These are phyloP conservation scores for Blakeslea trispora DNA, from an alignment of 371 early-diverging fungal species.

Conservation along the genomic window DNA sequence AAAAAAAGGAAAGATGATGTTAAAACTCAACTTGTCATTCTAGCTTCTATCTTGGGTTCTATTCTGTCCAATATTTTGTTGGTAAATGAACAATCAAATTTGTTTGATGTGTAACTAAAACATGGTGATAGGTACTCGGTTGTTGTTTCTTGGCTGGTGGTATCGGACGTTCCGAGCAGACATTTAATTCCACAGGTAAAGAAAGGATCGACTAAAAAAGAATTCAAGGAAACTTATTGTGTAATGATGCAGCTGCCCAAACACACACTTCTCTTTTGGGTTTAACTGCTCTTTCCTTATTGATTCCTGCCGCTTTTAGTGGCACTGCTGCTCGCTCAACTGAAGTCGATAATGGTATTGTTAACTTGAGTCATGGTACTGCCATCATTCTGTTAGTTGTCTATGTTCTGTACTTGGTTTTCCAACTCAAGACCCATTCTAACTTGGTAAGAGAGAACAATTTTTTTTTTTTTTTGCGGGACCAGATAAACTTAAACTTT, in stretches of 20 bases:
- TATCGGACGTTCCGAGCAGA: conserved; percentile 63
- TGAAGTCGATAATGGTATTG: conserved; percentile 44
- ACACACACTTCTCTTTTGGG: conserved; percentile 76
- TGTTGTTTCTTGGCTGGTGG: conserved; percentile 84
- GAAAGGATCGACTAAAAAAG: neutral
- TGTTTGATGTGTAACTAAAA: neutral
- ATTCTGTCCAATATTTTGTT: conserved; percentile 83
- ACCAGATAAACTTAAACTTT: neutral
- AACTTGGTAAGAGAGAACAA: conserved; percentile 44
- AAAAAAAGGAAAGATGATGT: neutral
- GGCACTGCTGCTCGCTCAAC: conserved; percentile 37
- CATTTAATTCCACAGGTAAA: conserved; percentile 70
- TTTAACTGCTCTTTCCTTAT: conserved; percentile 69
- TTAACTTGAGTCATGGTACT: conserved; percentile 68
- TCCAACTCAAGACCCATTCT: conserved; percentile 78
- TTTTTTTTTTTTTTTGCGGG: too few relatives aligned
- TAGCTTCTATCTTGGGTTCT: conserved; percentile 82
- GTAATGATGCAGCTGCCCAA: conserved; percentile 61
- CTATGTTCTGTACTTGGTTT: conserved; percentile 73
- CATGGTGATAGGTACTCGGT: conserved; percentile 54
- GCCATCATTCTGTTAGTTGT: conserved; percentile 74
- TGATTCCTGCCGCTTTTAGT: conserved; percentile 82
- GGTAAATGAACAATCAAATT: too few relatives aligned
- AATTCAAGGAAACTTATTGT: neutral
- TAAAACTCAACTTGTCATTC: conserved; percentile 5